Evolutionary conservation across 306 rosid genomes (phyloP).

Genomic region (Cyclanthera cordifolia): DNA sequence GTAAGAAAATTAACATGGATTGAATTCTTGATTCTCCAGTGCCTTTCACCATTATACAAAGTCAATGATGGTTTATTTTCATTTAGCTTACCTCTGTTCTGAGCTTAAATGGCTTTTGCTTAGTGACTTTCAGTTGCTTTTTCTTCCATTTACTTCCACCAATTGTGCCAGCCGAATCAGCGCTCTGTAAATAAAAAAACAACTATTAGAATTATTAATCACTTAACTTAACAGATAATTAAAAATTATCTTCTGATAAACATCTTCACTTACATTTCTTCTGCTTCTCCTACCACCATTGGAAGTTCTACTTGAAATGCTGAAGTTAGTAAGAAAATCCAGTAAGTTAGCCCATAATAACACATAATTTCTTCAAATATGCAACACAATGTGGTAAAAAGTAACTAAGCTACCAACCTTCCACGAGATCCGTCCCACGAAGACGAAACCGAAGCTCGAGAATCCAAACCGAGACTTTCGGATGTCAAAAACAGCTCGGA

Average conservation of each 20-base stretch:
- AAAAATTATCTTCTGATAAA: neutral
- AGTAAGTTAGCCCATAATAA: slow-evolving; percentile 13
- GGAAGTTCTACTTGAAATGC: slow-evolving; percentile 61
- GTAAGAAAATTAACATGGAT: too few species aligned
- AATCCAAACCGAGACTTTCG: slow-evolving; percentile 61
- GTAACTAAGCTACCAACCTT: slow-evolving; percentile 41
- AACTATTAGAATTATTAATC: slow-evolving; percentile 1
- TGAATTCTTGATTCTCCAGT: too few species aligned
- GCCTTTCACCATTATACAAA: too few species aligned
- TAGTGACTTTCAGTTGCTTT: slow-evolving; percentile 48
- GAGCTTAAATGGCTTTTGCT: slow-evolving; percentile 73
- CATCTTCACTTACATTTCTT: slow-evolving; percentile 58
- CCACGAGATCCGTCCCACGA: slow-evolving; percentile 61
- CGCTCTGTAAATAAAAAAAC: slow-evolving; percentile 43
- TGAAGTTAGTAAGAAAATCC: slow-evolving; percentile 17
- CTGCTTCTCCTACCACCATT: slow-evolving; percentile 55
- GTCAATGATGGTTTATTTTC: too few species aligned
- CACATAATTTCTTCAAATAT: neutral
- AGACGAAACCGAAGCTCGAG: slow-evolving; percentile 35
- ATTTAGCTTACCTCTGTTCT: slow-evolving; percentile 61
- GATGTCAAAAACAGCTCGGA: slow-evolving; percentile 50
- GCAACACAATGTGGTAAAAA: neutral
- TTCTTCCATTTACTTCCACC: slow-evolving; percentile 68
- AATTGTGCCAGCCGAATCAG: slow-evolving; percentile 39
- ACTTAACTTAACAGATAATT: neutral